Conservation (phyloP, 129 eudicot genomes). For the Logfia minima region DNA sequence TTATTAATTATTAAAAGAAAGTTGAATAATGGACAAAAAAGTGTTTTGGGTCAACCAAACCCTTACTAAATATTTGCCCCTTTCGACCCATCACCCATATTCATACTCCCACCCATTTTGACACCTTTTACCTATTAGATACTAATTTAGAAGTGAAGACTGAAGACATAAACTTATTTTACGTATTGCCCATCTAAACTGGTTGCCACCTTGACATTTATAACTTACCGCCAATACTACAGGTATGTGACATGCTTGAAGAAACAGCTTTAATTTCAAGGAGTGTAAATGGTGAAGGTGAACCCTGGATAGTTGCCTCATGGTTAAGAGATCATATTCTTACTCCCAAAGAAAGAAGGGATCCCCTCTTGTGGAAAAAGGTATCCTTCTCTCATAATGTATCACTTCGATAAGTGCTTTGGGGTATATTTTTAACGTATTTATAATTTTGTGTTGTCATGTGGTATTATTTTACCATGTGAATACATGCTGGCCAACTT, state of each 20-base stretch:
- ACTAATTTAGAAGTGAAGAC: too few species aligned
- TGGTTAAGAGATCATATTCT: constrained; percentile 88
- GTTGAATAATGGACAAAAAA: too few species aligned
- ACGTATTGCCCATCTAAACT: neutral
- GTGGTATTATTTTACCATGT: neutral
- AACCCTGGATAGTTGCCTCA: constrained; percentile 88
- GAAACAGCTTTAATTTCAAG: constrained; percentile 62
- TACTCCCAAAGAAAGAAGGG: constrained; percentile 75
- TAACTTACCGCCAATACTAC: constrained; percentile 20
- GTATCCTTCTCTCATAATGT: constrained; percentile 36
- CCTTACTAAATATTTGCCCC: neutral
- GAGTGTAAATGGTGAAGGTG: constrained; percentile 52
- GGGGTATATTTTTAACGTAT: neutral
- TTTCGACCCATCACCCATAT: neutral
- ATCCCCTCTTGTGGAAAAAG: constrained; percentile 78
- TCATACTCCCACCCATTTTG: too few species aligned
- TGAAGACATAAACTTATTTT: neutral
- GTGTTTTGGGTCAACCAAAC: too few species aligned
- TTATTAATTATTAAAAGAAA: too few species aligned
- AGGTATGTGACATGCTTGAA: constrained; percentile 87
- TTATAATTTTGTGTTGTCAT: neutral
- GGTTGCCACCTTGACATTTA: neutral
- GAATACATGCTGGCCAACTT: constrained; percentile 1
- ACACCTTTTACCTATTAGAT: too few species aligned
- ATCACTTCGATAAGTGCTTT: neutral